Base-by-base conservation (phyloP, 1,139 yeast genomes). In the Arxiozyma slooffiae region DNA sequence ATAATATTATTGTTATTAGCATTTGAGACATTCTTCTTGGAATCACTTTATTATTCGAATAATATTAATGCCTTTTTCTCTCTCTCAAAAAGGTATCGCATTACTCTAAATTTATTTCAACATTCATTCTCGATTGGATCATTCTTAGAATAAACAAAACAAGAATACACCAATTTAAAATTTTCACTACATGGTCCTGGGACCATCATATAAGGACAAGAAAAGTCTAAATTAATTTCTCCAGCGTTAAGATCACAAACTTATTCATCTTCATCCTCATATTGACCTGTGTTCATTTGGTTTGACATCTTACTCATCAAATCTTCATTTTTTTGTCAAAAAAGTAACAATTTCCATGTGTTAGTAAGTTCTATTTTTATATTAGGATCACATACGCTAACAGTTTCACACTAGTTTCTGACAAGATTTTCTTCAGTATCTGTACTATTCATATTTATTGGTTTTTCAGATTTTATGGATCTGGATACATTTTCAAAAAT, bases 201-300 rank as follows among this genome's bases (percentile, higher is more conserved):
- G 41, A 98, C 97, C 97, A 92, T 89, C 45, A 98, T 98, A 38
- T 97, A 98, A 52, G 94, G 76, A 71, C 98, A 92, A 16, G 98
- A 97, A 69, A 98, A 94, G 66, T 92, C 98, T 98, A 98, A 92
- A 80, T 92, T 92, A 71, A 92, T 94, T 69, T 92, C 97, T 38
- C 98, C 98, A 6, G 98, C 92, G 63, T 87, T 96, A 43, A 97
- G 97, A 71, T 92, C 81, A 71, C 81, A 92, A 3, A 97, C 96
- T 30, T 30, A 16, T 30, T 30, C 36, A 11, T 11, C 36, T 14
- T 30, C 36, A 11, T 16, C 16, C 6, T 30, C 16, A 30, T 14
- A 5, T 30, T 14, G n/a, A 30, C 11, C 36, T 30, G n/a, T 4
- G 7, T 30, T 30, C 36, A 30, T n/a, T 14, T 30, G 6, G 14